Evolutionary conservation across 1,284 basidiomycete species (phyloP), one percentile per base, ranked within the genome.

Genomic region (Trametes sp.): DNA sequence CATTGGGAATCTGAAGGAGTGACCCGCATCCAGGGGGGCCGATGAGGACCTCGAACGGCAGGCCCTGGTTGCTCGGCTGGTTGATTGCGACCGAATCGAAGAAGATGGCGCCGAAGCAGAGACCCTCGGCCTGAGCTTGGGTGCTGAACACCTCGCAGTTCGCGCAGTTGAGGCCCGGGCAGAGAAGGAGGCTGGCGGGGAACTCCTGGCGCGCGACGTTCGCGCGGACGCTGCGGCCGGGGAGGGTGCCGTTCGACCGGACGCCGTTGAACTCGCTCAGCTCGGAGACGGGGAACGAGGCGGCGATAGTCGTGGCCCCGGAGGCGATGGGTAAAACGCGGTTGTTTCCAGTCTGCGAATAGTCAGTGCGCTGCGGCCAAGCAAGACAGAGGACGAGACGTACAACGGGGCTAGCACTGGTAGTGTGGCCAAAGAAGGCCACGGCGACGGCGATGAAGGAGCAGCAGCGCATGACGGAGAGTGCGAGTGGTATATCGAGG

Each of bases 101-200:
- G 19, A 19, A 6, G 50, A 52, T n/a, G 5, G 36, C 38, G 24
- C 8, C 23, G 28, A 42, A 42, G 53, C 53, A 54, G 4, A n/a
- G n/a, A 16, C 23, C 31, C 10, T 51, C 33, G 21, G 49, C n/a
- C 11, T 21, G 21, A 4, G 23, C 36, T 35, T 7, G 7, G 21
- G 50, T 35, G 52, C 23, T 23, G 56, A 58, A 53, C 21, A 4
- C 35, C 14, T 29, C 4, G 56, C 59, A 60, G 21, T 16, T 24
- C 23, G 13, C 45, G 52, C 59, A 60, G 26, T 28, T 29, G 10
- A 36, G 19, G 23, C 7, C 26, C 8, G 44, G 8, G 48, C 59
- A 60, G 23, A 60, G 33, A 11, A 54, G 38, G 45, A 60, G 45
- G 31, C 21, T 8, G 11, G 52, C 52, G 53, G 59, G 59, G 46